Base-by-base conservation (phyloP, 495 filamentous ascomycete species). In the Xylaria bambusicola region DNA sequence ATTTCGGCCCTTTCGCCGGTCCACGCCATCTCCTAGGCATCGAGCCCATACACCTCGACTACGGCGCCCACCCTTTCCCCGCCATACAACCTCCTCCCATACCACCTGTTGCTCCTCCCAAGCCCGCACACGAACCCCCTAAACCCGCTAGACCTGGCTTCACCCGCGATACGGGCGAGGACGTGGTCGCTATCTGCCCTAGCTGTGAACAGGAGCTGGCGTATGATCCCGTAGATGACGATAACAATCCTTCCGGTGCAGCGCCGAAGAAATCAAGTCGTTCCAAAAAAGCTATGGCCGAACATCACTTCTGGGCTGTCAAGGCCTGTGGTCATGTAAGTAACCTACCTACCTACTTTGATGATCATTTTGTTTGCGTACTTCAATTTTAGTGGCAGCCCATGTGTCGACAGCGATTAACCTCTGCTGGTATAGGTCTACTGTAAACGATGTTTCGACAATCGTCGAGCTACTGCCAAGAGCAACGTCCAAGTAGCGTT, bases 271-370 rank as follows among this genome's bases (percentile, higher is more conserved):
- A 74, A 71, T 77, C 71, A 57, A 48, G 64, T 8, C 64, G 73
- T 10, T 71, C 66, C 4, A 71, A 66, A 52, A 79, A 77, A 61
- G 73, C 77, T 35, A 63, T 64, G 15, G 77, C 74, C 35, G 76
- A 79, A 56, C 77, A 81, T 48, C 71, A 78, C 51, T 80, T 81
- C 59, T 81, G 77, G 77, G 77, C 76, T 0, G 67, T 81, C 27
- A 80, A 78, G 62, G 68, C 69, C 3, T 81, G 78, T 56, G 78
- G 78, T 41, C 78, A 81, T 47, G 78, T 80, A 61, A 68, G 77
- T 67, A 13, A 52, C 18, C 26, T 41, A 15, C 26, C n/a, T 36
- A 36, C 15, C 44, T 45, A 31, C 26, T 31, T 24, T 52, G 17
- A 40, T 10, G 8, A 21, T 9, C 8, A 10, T 57, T 20, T 38